Conservation (phyloP, 495 filamentous ascomycete genomes). For the Venustampulla echinocandica region DNA sequence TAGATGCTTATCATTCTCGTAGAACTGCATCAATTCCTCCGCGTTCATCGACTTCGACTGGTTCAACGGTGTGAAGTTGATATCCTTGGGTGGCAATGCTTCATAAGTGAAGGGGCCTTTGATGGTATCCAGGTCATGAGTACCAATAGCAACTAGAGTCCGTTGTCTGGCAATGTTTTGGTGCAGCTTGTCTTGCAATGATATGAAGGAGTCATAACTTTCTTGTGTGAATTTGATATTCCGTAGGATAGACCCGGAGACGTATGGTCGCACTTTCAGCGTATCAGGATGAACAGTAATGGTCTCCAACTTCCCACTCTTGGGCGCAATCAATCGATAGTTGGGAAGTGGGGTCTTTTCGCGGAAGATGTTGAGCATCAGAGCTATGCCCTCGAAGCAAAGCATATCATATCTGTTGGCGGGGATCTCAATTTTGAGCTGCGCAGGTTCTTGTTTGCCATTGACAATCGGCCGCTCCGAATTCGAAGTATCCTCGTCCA, state of each 20-base stretch:
- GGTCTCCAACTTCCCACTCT: conserved; percentile 63
- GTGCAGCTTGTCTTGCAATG: conserved; percentile 95
- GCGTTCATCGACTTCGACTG: conserved; percentile 81
- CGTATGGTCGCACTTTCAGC: conserved; percentile 69
- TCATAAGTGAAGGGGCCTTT: conserved; percentile 96
- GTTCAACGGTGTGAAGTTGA: conserved; percentile 85
- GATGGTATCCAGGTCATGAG: conserved; percentile 90
- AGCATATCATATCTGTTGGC: conserved; percentile 99
- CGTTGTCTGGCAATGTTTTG: conserved; percentile 90
- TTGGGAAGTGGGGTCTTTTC: conserved; percentile 65
- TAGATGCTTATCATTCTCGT: conserved; percentile 83
- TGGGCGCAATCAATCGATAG: conserved; percentile 62
- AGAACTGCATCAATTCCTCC: conserved; percentile 86
- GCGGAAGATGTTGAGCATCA: conserved; percentile 93
- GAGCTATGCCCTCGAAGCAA: conserved; percentile 93
- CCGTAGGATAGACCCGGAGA: conserved; percentile 79
- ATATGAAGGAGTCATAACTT: conserved; percentile 94
- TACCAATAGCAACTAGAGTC: conserved; percentile 91
- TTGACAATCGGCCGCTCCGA: conserved; percentile 62
- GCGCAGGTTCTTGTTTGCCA: conserved; percentile 75
- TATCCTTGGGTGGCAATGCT: conserved; percentile 82
- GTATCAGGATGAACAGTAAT: conserved; percentile 78
- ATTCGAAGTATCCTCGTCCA: conserved; percentile 90
- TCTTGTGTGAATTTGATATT: conserved; percentile 85
- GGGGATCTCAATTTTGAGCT: conserved; percentile 97